These are phyloP conservation scores for Pleoardoris graminearum DNA, from an alignment of 2,329 filamentous ascomycete species.

Conservation along the genomic window DNA sequence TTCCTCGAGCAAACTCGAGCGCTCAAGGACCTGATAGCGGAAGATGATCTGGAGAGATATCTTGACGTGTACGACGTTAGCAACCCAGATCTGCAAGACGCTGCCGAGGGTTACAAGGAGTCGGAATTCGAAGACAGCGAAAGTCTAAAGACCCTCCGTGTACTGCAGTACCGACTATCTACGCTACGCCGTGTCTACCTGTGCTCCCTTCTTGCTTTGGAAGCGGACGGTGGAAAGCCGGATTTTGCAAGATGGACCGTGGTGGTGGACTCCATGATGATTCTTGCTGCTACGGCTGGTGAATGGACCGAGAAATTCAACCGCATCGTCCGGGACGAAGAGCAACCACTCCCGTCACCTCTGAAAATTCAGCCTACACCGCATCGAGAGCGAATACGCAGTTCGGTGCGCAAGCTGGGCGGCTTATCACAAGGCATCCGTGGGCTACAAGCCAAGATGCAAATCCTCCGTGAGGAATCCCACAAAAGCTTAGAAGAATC, in stretches of 20 bases:
- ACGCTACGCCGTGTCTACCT: conserved; percentile 82
- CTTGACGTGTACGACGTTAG: conserved; percentile 68
- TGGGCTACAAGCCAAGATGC: conserved; percentile 91
- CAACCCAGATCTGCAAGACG: conserved; percentile 52
- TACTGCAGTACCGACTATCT: conserved; percentile 69
- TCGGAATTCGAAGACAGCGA: conserved; percentile 75
- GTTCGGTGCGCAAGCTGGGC: conserved; percentile 85
- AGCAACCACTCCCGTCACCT: conserved; percentile 60
- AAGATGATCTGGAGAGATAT: conserved; percentile 85
- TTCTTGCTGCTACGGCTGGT: conserved; percentile 64
- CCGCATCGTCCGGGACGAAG: conserved; percentile 74
- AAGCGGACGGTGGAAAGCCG: conserved; percentile 74
- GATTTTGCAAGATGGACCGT: conserved; percentile 80
- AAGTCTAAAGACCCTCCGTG: conserved; percentile 75
- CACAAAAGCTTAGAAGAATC: conserved; percentile 76
- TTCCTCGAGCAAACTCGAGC: conserved; percentile 71
- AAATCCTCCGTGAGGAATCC: conserved; percentile 87
- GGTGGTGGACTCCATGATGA: conserved; percentile 74
- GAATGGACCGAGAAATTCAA: conserved; percentile 68
- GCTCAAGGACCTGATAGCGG: conserved; percentile 74
- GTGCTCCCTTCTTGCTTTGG: conserved; percentile 84
- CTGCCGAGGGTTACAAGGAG: conserved; percentile 59
- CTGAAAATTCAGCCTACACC: conserved; percentile 67
- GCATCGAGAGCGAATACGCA: conserved; percentile 79
- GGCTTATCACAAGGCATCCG: conserved; percentile 88